Base-by-base conservation (phyloP, 2,329 filamentous ascomycete genomes). In the Colletotrichum sp. region DNA sequence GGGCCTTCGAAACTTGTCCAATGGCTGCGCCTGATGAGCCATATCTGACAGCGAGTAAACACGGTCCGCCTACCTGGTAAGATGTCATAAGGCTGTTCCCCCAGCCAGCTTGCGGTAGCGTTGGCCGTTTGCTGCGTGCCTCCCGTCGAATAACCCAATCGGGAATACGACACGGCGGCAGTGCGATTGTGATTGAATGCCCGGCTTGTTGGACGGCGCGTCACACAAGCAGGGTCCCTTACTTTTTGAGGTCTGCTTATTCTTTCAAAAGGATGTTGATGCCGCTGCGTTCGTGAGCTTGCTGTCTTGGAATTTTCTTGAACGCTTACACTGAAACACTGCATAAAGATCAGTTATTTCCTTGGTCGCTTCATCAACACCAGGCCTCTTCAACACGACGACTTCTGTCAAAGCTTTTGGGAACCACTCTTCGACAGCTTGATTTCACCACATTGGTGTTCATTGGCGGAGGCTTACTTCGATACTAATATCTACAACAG, bases 261-360 rank as follows among this genome's bases (percentile, higher is more conserved):
- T 30, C 16, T 59, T 59, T 52, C 43, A 52, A 52, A 52, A 24
- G 6, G 12, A 52, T 13, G 43, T 52, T 52, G n/a, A 21, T 21
- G 10, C 3, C n/a, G 10, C 43, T 52, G 43, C 6, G 43, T 12
- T 59, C 24, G 10, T 30, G 13, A 28, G 55, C 55, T 52, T 52
- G 43, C n/a, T 21, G 0, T 52, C 43, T 7, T 52, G n/a, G 43
- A 52, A 21, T 21, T 52, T 13, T 0, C 0, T 21, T 6, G 0
- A 13, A 52, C 21, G 43, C 43, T 52, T 21, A 13, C n/a, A 7
- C 21, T 21, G 12, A 52, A 52, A 21, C 43, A 21, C 1, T 21
- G n/a, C 43, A 52, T 21, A 21, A 21, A 21, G n/a, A 24, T 13
- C n/a, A 13, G 43, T 12, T 10, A 48, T 13, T 52, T 52, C 43